These are phyloP conservation scores for Coemansia reversa DNA, from an alignment of 192 early-diverging fungal species.

Conservation along the genomic window DNA sequence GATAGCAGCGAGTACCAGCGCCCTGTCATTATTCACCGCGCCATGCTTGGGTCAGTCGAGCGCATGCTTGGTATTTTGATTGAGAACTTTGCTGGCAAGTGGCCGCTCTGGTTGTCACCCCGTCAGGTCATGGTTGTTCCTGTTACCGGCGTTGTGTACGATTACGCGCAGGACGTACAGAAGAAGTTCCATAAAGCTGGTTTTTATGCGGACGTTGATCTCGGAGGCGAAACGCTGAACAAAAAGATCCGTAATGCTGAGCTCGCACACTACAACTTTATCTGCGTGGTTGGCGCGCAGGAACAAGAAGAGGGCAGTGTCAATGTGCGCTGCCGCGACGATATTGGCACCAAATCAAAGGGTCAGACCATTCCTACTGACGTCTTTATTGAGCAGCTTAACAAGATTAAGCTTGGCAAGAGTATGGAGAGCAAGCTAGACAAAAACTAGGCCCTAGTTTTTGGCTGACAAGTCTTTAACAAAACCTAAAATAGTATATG, in stretches of 20 bases:
- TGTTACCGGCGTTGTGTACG: constrained; percentile 72
- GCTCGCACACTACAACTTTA: constrained; percentile 93
- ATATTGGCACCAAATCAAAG: constrained; percentile 77
- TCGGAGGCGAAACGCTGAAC: constrained; percentile 83
- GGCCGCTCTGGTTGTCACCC: constrained; percentile 98
- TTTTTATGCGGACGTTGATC: constrained; percentile 83
- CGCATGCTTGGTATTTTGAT: constrained; percentile 93
- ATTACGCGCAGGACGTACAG: constrained; percentile 76
- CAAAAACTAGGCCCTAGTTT: neutral
- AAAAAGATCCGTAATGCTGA: constrained; percentile 99
- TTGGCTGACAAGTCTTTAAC: too few relatives aligned
- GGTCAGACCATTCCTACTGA: constrained; percentile 75
- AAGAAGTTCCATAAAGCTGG: constrained; percentile 70
- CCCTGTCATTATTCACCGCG: constrained; percentile 98
- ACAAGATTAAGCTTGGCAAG: constrained; percentile 66
- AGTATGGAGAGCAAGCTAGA: constrained; percentile 59
- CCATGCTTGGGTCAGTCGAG: constrained; percentile 95
- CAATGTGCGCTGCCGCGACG: constrained; percentile 89
- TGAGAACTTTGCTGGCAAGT: constrained; percentile 95
- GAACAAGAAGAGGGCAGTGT: constrained; percentile 76
- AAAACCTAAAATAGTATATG: too few relatives aligned
- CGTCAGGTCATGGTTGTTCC: constrained; percentile 91
- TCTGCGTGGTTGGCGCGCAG: constrained; percentile 90
- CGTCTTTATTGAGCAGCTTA: constrained; percentile 68
- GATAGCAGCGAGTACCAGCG: constrained; percentile 64